Conservation (phyloP, 1,139 yeast species). For the Blastobotrys malaysiensis region DNA sequence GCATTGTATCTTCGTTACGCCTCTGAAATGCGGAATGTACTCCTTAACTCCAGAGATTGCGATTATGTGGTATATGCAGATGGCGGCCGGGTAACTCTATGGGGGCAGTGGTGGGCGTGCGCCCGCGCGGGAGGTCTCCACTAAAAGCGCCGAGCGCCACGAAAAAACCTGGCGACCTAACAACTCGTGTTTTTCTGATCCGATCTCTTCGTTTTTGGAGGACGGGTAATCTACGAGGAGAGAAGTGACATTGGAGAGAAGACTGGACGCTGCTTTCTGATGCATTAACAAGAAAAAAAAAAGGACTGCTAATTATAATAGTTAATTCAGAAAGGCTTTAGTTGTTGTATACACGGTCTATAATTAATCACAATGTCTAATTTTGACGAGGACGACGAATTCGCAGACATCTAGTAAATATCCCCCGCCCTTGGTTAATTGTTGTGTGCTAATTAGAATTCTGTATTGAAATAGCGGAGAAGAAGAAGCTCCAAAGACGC, state of each 20-base stretch:
- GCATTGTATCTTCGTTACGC: too few species aligned
- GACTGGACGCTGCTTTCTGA: background rate
- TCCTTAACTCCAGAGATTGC: too few species aligned
- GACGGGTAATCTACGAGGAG: background rate
- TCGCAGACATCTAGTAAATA: slow-evolving; percentile 64
- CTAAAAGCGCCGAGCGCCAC: background rate
- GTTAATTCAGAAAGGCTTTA: slow-evolving; percentile 1
- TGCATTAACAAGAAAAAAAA: background rate
- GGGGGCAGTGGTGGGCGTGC: background rate
- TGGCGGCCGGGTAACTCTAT: background rate
- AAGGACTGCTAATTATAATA: background rate
- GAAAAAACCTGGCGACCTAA: background rate
- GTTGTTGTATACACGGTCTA: background rate
- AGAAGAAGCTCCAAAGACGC: slow-evolving; percentile 3
- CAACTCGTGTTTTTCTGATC: background rate
- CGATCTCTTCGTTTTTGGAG: background rate
- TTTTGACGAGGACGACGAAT: slow-evolving; percentile 78
- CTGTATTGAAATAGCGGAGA: slow-evolving; percentile 6
- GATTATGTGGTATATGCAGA: too few species aligned
- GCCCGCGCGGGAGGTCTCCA: background rate
- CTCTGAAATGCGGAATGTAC: too few species aligned
- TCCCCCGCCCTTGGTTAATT: slow-evolving; percentile 3
- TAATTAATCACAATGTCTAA: slow-evolving; percentile 43
- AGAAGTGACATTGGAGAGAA: background rate
- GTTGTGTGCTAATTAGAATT: slow-evolving; percentile 2